These are phyloP conservation scores for Exophiala aquamarina DNA, from an alignment of 2,329 filamentous ascomycete genomes.

Conservation along the genomic window DNA sequence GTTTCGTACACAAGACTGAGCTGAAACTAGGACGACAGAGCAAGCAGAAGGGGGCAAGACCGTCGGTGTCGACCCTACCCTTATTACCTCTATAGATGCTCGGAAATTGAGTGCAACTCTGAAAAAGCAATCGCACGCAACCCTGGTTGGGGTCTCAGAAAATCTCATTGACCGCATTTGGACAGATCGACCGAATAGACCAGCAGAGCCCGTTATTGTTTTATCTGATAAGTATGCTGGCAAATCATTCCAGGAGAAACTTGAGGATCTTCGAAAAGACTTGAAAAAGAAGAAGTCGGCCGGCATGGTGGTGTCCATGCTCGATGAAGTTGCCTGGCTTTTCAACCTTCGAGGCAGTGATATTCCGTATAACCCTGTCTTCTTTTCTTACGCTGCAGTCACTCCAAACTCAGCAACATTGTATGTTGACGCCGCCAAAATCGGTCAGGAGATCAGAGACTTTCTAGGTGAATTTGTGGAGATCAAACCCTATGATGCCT, in stretches of 20 bases:
- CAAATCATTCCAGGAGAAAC: slow-evolving; percentile 78
- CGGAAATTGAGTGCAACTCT: slow-evolving; percentile 82
- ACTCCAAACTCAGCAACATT: slow-evolving; percentile 74
- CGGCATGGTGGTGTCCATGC: slow-evolving; percentile 77
- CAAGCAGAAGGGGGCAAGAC: slow-evolving; percentile 82
- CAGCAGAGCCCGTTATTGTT: slow-evolving; percentile 72
- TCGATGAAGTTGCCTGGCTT: slow-evolving; percentile 98
- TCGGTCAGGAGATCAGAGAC: slow-evolving; percentile 65
- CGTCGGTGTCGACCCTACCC: slow-evolving; percentile 86
- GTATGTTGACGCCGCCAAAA: slow-evolving; percentile 79
- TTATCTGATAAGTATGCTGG: slow-evolving; percentile 74
- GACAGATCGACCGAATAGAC: slow-evolving; percentile 70
- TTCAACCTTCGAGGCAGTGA: slow-evolving; percentile 94
- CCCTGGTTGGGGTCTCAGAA: slow-evolving; percentile 70
- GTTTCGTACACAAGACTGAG: slow-evolving; percentile 13
- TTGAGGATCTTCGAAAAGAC: slow-evolving; percentile 84
- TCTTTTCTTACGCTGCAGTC: slow-evolving; percentile 92
- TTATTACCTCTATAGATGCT: slow-evolving; percentile 74
- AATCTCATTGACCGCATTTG: slow-evolving; percentile 94
- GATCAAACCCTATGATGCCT: slow-evolving; percentile 77
- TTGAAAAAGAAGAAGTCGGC: slow-evolving; percentile 84
- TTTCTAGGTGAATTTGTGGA: slow-evolving; percentile 71
- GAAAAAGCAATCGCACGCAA: slow-evolving; percentile 77
- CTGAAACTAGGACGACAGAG: slow-evolving; percentile 61
- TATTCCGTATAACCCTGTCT: slow-evolving; percentile 96